Base-by-base conservation (phyloP, 805 yeast species). In the Debaryomyces hansenii region DNA sequence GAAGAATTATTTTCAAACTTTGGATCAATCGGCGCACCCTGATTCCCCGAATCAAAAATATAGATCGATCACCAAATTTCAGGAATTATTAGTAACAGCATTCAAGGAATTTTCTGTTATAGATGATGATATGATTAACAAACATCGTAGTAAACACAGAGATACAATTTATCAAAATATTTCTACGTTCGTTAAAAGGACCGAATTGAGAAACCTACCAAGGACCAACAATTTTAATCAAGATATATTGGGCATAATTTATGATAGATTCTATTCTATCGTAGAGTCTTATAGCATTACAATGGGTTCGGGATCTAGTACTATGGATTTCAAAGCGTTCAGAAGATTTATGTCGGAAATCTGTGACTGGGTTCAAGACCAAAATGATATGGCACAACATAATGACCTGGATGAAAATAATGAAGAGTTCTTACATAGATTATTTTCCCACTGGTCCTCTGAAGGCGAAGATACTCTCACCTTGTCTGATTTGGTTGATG, bases 141-240 rank as follows among this genome's bases (percentile, higher is more conserved):
- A 78, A 47, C 85, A 83, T 57, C 79, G 98, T 44, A 72, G 77
- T 20, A 85, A 78, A 59, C 84, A 81, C 62, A 83, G 90, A 64
- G 82, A 84, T 54, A 80, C 84, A 38, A 92, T 94, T 37, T 82
- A 87, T 59, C 87, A 80, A 56, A 92, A 94, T 45, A 90, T 92
- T 50, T 96, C 94, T 54, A 76, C 83, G 1, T 92, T 92, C 70
- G 95, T 94, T 31, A 94, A 92, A 65, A 77, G 96, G 47, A 89
- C 97, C 0, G 97, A 94, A 64, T 63, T 94, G 35, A 77, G 99
- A 54, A 91, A 90, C 64, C 70, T 92, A 45, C 92, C 95, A 31
- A 84, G 85, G 60, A 80, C 88, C 1, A 77, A 74, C 20, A 80
- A 86, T 58, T 67, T 92, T 29, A 62, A 74, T 3, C 72, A 66